phyloP scores from a whole-genome alignment of 768 basidiomycete genomes.

The Mycena galopus region DNA sequence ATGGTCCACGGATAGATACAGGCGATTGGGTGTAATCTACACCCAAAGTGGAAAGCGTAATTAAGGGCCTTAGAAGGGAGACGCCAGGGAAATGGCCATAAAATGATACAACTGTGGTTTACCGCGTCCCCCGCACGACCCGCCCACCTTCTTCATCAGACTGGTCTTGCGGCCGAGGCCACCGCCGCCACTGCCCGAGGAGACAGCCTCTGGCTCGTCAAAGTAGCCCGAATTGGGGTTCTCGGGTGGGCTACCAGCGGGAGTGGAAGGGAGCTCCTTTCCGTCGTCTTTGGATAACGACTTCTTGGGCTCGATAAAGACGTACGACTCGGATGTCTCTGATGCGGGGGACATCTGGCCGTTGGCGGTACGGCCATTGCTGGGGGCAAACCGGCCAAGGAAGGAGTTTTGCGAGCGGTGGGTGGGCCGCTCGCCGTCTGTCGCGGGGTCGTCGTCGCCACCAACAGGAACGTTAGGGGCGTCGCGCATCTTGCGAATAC shows the following conservation, averaged over 20 bases:
- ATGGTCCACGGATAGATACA: slow-evolving; percentile 40
- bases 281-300: slow-evolving; percentile 65
- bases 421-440: slow-evolving; percentile 64
- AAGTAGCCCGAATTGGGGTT: slow-evolving; percentile 63
- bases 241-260: slow-evolving; percentile 50
- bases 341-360: slow-evolving; percentile 40
- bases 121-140: slow-evolving; percentile 72
- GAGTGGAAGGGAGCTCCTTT: slow-evolving; percentile 69
- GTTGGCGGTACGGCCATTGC: slow-evolving; percentile 44
- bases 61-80: slow-evolving; percentile 36
- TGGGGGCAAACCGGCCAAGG: slow-evolving; percentile 74
- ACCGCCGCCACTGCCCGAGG: slow-evolving; percentile 49
- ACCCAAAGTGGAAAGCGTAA: slow-evolving; percentile 35
- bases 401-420: slow-evolving; percentile 83
- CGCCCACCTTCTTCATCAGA: slow-evolving; percentile 83
- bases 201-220: slow-evolving; percentile 52
- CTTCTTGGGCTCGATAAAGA: slow-evolving; percentile 71
- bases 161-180: slow-evolving; percentile 81
- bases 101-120: slow-evolving; percentile 35
- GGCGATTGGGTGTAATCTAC: slow-evolving; percentile 31
- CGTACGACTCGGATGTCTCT: slow-evolving; percentile 68
- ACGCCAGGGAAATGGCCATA: slow-evolving; percentile 30
- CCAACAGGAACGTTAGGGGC: slow-evolving; percentile 84
- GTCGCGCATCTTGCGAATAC: slow-evolving; percentile 91
- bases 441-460: slow-evolving; percentile 56